Percentiles rank a stretch among this genome's conserved stretches.
Conservation (phyloP, 2,329 filamentous ascomycete species). For the Fusarium sp. region DNA sequence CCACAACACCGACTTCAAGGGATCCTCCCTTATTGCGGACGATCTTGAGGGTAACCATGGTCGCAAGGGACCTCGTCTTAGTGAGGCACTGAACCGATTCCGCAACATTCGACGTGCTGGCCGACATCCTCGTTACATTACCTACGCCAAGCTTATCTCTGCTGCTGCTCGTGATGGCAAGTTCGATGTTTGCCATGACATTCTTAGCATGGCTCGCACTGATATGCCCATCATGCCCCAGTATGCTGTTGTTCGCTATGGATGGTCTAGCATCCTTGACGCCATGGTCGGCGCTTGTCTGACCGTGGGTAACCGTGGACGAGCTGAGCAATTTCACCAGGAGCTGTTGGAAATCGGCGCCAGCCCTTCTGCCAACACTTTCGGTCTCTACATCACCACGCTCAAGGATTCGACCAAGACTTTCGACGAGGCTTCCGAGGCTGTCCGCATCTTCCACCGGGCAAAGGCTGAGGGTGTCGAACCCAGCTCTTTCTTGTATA, state of each 20-base stretch:
- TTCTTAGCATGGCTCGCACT: slow-evolving; percentile 86
- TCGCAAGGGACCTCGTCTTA: slow-evolving; percentile 76
- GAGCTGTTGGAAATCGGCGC: slow-evolving; percentile 91
- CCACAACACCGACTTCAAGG: slow-evolving; percentile 90
- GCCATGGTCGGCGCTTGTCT: slow-evolving; percentile 95
- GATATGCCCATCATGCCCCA: slow-evolving; percentile 88
- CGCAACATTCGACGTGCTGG: slow-evolving; percentile 93
- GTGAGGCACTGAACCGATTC: slow-evolving; percentile 84
- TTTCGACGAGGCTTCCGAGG: slow-evolving; percentile 96
- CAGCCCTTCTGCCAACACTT: slow-evolving; percentile 95
- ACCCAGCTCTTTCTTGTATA: slow-evolving; percentile 97
- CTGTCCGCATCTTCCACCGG: slow-evolving; percentile 95
- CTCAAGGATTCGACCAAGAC: slow-evolving; percentile 97
- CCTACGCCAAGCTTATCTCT: slow-evolving; percentile 93
- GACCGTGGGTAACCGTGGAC: slow-evolving; percentile 79
- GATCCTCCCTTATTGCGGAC: slow-evolving; percentile 89
- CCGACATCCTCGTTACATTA: slow-evolving; percentile 93
- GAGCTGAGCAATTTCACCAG: slow-evolving; percentile 89
- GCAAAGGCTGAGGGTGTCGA: slow-evolving; percentile 94
- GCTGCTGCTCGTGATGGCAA: slow-evolving; percentile 88
- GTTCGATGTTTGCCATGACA: slow-evolving; percentile 83
- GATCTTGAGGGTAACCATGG: slow-evolving; percentile 84
- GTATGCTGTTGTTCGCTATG: slow-evolving; percentile 88
- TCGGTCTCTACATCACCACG: slow-evolving; percentile 98
- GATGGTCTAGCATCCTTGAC: slow-evolving; percentile 96